Base-by-base conservation (phyloP, 1,139 yeast species). In the Scheffersomyces illinoinensis region DNA sequence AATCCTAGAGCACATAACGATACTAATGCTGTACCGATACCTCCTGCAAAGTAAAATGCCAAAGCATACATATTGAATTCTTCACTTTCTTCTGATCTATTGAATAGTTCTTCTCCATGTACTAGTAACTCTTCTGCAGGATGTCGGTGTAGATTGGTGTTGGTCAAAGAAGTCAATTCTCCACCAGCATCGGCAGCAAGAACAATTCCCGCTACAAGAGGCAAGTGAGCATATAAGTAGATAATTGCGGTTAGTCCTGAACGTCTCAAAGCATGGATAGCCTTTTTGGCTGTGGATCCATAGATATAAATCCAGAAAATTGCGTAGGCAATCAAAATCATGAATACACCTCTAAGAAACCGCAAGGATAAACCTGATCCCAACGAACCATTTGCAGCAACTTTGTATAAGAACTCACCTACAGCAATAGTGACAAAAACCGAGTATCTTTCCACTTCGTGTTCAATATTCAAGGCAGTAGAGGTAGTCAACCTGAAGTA, bases 111-210 rank as follows among this genome's bases (percentile, higher is more conserved):
- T 50, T 53, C 62, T 2, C 53, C 56, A 20, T 47, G 55, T 17
- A 54, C 21, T 5, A 52, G 55, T n/a, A 53, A 54, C 55, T 53
- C 33, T 53, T 61, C 50, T 46, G 20, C 56, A 21, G 21, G 51
- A 51, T 52, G 54, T 52, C 58, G 47, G 56, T 61, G 57, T 43
- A 57, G 53, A 53, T 59, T 60, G 17, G 62, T 62, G 46, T 59
- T 64, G 26, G 67, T 69, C 43, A 66, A 59, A n/a, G 62, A 59
- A 47, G 78, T 71, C 57, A 85, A 69, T 54, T 84, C 88, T 2
- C 86, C 87, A 8, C 87, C 88, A 8, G 90, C 83, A 72, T 87
- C 90, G 0, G 90, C 91, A 39, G 87, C 82, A 58, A 87, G 74
- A 53, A 85, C 81, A 61, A 85, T 68, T 14, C 82, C 68, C 0